Evolutionary conservation across 1,139 yeast genomes (phyloP).

Genomic region (Kazachstania sp.): DNA sequence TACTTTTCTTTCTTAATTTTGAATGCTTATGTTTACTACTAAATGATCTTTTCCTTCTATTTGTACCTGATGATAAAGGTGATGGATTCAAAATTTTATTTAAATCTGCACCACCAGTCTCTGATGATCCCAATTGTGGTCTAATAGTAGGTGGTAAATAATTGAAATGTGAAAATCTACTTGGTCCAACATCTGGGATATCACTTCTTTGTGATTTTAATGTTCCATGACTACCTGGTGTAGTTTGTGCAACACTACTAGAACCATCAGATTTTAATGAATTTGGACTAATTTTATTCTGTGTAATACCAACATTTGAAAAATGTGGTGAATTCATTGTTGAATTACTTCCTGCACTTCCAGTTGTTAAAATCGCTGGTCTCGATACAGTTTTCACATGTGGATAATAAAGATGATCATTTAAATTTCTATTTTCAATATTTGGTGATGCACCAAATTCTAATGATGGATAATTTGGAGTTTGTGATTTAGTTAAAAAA

Average conservation of each 20-base stretch:
- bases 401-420: slow-evolving; percentile 1
- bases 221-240: slow-evolving; percentile 7
- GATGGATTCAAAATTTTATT: slow-evolving; percentile 36
- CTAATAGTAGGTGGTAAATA: slow-evolving; percentile 63
- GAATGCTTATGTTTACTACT: slow-evolving; percentile 1
- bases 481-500: slow-evolving; percentile 19
- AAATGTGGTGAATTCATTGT: background rate
- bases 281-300: background rate
- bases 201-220: slow-evolving; percentile 35
- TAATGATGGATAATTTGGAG: slow-evolving; percentile 14
- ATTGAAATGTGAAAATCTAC: slow-evolving; percentile 59
- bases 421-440: background rate
- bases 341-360: background rate
- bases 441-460: slow-evolving; percentile 17
- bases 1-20: slow-evolving; percentile 5
- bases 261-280: background rate
- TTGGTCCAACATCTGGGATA: slow-evolving; percentile 46
- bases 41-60: slow-evolving; percentile 11
- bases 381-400: background rate
- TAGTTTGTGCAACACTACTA: background rate
- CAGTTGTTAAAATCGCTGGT: background rate
- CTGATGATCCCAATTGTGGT: slow-evolving; percentile 58
- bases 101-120: slow-evolving; percentile 38
- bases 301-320: background rate
- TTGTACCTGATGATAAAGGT: slow-evolving; percentile 3